Evolutionary conservation across 2,329 filamentous ascomycete species (phyloP).

Genomic region (Colletotrichum horii): DNA sequence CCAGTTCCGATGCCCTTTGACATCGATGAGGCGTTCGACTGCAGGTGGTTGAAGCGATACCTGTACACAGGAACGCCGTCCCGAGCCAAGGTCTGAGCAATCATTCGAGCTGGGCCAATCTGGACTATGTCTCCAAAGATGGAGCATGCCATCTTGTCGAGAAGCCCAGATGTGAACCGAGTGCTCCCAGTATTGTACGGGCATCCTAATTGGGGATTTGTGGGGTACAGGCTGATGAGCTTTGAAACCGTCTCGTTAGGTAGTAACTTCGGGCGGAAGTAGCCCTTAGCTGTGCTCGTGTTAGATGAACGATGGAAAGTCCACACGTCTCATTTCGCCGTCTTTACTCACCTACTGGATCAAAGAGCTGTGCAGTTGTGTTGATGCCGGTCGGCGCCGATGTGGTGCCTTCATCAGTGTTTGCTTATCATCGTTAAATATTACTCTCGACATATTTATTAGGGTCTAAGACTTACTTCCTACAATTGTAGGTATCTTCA

Average conservation of each 20-base stretch:
- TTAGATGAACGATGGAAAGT: constrained; percentile 17
- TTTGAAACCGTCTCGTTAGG: constrained; percentile 54
- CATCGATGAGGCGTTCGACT: constrained; percentile 44
- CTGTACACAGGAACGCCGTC: constrained; percentile 57
- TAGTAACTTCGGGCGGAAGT: constrained; percentile 35
- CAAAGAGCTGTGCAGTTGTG: constrained; percentile 53
- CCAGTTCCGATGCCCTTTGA: constrained; percentile 54
- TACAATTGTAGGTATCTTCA: constrained; percentile 66
- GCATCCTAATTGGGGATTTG: neutral
- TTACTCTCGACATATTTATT: neutral
- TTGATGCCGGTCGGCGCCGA: constrained; percentile 61
- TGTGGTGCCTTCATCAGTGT: constrained; percentile 66
- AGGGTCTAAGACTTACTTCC: constrained; percentile 44
- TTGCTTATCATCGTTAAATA: constrained; percentile 34
- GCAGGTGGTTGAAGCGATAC: constrained; percentile 48
- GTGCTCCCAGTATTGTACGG: neutral
- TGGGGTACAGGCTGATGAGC: neutral
- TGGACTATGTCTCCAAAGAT: neutral
- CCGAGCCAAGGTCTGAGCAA: constrained; percentile 59
- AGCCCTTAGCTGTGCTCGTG: constrained; percentile 26
- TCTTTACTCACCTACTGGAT: neutral
- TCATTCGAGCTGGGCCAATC: constrained; percentile 44
- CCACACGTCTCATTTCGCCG: constrained; percentile 36
- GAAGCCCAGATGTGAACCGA: neutral
- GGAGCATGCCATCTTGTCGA: neutral